Conservation (phyloP, 495 filamentous ascomycete genomes). For the Penicillium diatomitis region DNA sequence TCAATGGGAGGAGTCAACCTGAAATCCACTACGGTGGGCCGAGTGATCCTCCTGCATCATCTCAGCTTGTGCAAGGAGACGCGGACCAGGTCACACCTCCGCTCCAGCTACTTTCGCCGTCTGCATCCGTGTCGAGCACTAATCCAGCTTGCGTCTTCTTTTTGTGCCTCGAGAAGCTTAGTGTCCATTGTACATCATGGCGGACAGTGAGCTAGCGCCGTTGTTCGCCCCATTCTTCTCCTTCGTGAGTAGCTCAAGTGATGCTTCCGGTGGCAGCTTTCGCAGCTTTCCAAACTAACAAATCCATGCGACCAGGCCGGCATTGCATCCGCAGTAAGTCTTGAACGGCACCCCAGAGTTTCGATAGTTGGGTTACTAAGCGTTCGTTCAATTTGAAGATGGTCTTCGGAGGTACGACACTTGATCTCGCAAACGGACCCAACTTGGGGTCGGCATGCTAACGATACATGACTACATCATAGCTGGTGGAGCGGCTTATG, state of each 20-base stretch:
- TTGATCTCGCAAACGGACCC: constrained; percentile 5
- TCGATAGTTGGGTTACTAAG: no score
- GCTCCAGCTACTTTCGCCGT: neutral
- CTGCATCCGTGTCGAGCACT: constrained; percentile 1
- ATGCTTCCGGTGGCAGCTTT: neutral
- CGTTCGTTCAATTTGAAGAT: constrained; percentile 35
- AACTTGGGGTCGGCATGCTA: constrained; percentile 4
- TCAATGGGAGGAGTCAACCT: neutral
- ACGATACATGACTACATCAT: constrained; percentile 21
- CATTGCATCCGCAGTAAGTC: constrained; percentile 85
- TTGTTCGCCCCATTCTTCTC: constrained; percentile 97
- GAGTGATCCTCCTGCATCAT: constrained; percentile 16
- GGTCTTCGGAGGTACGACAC: constrained; percentile 77
- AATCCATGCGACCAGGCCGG: constrained; percentile 43
- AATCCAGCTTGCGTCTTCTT: neutral
- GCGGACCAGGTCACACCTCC: neutral
- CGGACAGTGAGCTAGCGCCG: constrained; percentile 62
- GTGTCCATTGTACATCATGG: constrained; percentile 39
- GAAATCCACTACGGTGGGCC: constrained; percentile 15
- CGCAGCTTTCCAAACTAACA: constrained; percentile 20
- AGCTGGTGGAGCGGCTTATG: constrained; percentile 93
- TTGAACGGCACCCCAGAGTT: neutral
- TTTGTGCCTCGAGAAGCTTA: neutral
- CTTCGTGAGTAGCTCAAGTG: constrained; percentile 56
- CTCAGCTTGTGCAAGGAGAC: neutral